A percentile compares a stretch with the other conserved stretches of the same genome.
Conservation (phyloP, 768 basidiomycete species). For the Pleurotus sapidus region DNA sequence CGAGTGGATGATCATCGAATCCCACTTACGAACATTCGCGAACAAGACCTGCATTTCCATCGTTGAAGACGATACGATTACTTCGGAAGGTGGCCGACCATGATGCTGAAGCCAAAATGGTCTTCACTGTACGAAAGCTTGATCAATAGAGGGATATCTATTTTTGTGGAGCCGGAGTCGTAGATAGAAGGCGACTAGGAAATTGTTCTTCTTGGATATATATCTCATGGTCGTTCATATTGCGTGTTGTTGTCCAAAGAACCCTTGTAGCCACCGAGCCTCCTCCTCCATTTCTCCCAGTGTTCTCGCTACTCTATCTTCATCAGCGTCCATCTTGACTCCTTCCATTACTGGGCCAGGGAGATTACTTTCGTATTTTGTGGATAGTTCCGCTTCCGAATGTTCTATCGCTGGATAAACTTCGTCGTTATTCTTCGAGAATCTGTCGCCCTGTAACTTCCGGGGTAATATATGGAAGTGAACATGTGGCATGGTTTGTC, state of each 20-base stretch:
- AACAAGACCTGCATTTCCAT: constrained; percentile 33
- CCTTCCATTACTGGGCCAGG: constrained; percentile 26
- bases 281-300: constrained; percentile 80
- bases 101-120: constrained; percentile 36
- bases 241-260: constrained; percentile 39
- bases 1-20: constrained; percentile 37
- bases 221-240: not conserved
- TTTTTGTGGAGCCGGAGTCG: constrained; percentile 18
- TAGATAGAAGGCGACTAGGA: not conserved
- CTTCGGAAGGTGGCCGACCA: constrained; percentile 54
- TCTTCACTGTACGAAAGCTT: constrained; percentile 25
- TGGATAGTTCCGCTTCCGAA: constrained; percentile 50
- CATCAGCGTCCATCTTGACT: constrained; percentile 68
- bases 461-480: constrained; percentile 94
- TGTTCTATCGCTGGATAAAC: constrained; percentile 78
- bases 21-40: constrained; percentile 19
- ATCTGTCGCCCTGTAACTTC: constrained; percentile 63
- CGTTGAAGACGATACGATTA: constrained; percentile 41
- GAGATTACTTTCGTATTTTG: constrained; percentile 20
- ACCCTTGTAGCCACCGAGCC: constrained; percentile 60
- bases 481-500: constrained; percentile 84
- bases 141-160: constrained; percentile 24
- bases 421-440: constrained; percentile 63
- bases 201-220: no score
- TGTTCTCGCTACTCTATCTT: constrained; percentile 57